Conservation (phyloP, 2,329 filamentous ascomycete genomes). For the Blastomyces gilchristii region DNA sequence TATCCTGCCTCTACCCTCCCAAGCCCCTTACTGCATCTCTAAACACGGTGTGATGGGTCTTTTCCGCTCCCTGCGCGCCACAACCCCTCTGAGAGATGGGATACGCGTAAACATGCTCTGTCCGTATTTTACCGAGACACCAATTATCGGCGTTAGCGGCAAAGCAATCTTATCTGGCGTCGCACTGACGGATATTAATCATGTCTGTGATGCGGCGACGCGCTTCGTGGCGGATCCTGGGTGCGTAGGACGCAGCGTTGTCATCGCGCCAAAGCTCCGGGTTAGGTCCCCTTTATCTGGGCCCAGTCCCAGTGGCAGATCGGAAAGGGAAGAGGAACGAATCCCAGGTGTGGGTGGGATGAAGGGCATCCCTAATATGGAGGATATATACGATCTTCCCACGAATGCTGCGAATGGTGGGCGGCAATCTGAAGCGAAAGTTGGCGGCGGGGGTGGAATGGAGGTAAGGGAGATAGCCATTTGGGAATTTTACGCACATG, state of each 20-base stretch:
- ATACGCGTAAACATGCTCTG: conserved; percentile 56
- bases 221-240: conserved; percentile 50
- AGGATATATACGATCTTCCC: conserved; percentile 12
- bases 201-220: conserved; percentile 56
- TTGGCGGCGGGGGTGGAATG: conserved; percentile 15
- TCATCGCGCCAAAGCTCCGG: conserved; percentile 48
- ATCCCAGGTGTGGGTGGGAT: conserved; percentile 12
- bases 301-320: conserved; percentile 6
- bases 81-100: conserved; percentile 38
- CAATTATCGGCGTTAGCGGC: conserved; percentile 43
- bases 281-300: conserved; percentile 22
- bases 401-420: conserved; percentile 14
- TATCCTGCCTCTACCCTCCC: conserved; percentile 31
- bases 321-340: conserved; percentile 18
- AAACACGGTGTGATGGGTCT: conserved; percentile 59
- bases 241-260: conserved; percentile 48
- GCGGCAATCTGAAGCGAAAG: conserved; percentile 10
- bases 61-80: conserved; percentile 49
- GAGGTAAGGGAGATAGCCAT: conserved; percentile 35
- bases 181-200: conserved; percentile 43
- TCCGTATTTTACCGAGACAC: conserved; percentile 57
- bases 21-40: conserved; percentile 47
- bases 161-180: conserved; percentile 48
- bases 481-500: conserved; percentile 53
- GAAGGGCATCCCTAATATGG: conserved; percentile 15